These are phyloP conservation scores for Lenzites betulinus DNA, from an alignment of 768 basidiomycete species.

Conservation along the genomic window DNA sequence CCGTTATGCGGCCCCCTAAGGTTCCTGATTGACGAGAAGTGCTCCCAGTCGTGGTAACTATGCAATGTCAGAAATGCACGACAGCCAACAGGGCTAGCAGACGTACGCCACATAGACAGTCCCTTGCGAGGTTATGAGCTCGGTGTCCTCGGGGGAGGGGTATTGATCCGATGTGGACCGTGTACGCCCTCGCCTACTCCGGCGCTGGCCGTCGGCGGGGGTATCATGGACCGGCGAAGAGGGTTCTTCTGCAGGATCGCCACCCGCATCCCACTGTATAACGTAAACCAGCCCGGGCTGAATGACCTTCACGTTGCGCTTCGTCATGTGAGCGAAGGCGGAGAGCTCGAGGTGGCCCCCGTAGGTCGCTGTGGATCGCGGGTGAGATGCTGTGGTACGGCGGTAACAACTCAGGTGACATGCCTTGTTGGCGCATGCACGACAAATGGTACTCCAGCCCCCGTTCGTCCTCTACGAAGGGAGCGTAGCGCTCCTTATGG, in stretches of 20 bases:
- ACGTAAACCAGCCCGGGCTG: conserved; percentile 92
- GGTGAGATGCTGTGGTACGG: background rate
- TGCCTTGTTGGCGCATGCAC: conserved; percentile 80
- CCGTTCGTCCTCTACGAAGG: conserved; percentile 87
- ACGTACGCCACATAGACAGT: conserved; percentile 87
- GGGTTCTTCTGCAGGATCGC: conserved; percentile 35
- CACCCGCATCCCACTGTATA: conserved; percentile 77
- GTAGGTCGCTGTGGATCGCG: conserved; percentile 63
- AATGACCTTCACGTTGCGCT: conserved; percentile 84
- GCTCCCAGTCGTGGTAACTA: conserved; percentile 93
- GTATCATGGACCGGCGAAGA: conserved; percentile 30
- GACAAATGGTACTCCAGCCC: conserved; percentile 70
- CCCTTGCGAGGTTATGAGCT: conserved; percentile 26
- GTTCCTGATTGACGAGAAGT: conserved; percentile 92
- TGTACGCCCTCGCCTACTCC: conserved; percentile 42
- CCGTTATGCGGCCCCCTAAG: conserved; percentile 82
- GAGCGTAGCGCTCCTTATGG: conserved; percentile 73
- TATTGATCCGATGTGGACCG: conserved; percentile 32
- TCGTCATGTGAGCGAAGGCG: conserved; percentile 82
- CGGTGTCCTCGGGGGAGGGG: conserved; percentile 28
- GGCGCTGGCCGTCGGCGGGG: conserved; percentile 39
- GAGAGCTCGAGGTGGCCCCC: conserved; percentile 94
- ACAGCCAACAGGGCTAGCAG: conserved; percentile 3
- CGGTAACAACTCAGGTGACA: conserved; percentile 26
- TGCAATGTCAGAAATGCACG: conserved; percentile 12